Evolutionary conservation across 306 rosid species (phyloP), one percentile per base, ranked within the genome.

Genomic region (Corylus americana): DNA sequence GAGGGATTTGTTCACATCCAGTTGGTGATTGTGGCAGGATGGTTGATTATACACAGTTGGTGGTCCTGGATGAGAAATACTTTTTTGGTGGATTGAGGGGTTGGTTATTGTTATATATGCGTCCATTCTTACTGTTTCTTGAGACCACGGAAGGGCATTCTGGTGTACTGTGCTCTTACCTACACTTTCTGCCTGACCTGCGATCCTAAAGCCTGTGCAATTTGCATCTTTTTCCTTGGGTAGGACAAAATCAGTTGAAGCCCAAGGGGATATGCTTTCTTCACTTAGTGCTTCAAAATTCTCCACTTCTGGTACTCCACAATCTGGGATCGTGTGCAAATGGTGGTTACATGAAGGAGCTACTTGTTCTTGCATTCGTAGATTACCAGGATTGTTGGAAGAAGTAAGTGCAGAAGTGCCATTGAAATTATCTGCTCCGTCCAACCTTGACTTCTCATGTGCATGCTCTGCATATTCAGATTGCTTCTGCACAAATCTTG

Each of bases 181-280:
- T 18, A 63, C 53, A 76, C 70, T 70, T 78, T 76, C 81, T 74
- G 74, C 84, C 48, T 39, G 78, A 71, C 80, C 87, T 70, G 25
- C 73, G 61, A 57, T 73, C 81, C 87, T 77, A 54, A 80, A 83
- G 86, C 74, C 87, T 73, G 77, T 74, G 29, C 42, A 66, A 69
- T 69, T 62, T 55, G 55, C 78, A 57, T 83, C 89, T 74, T 78
- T 86, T 71, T 53, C 85, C 57, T 73, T 70, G 47, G 45, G 73
- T 58, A 79, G 74, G 74, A 49, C 72, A 73, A 89, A 74, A 80
- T 73, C 81, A 57, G 74, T 81, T 74, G 89, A 86, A 72, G 80
- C 85, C 87, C 87, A 86, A 71, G 89, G 83, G 54, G 87, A 79
- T 57, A 66, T 81, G 85, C 85, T 83, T 72, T 85, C 92, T 59